phyloP scores from a whole-genome alignment of 257 asterid genomes.

The Solanum habrochaites region DNA sequence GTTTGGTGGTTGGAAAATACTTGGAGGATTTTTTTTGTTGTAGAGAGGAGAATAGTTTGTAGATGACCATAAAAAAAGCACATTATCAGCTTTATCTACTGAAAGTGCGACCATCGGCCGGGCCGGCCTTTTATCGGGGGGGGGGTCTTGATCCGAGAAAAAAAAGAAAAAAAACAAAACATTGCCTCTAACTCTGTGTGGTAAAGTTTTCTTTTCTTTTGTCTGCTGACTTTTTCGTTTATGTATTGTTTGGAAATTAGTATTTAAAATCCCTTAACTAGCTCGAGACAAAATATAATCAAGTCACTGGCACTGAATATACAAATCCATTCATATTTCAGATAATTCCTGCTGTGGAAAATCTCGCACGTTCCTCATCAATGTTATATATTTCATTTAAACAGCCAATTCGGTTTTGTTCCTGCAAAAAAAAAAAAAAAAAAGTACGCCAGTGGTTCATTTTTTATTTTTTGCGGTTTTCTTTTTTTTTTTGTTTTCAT shows the following conservation, averaged over 20 bases:
- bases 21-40: no score
- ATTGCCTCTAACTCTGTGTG: constrained; percentile 50
- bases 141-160: constrained; percentile 75
- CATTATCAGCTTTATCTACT: constrained; percentile 54
- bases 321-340: neutral
- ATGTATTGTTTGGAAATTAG: neutral
- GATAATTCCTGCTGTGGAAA: neutral
- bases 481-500: no score
- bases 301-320: neutral
- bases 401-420: neutral
- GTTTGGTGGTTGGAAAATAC: constrained; percentile 96
- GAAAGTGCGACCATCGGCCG: constrained; percentile 60
- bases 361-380: neutral
- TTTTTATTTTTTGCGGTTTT: neutral
- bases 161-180: constrained; percentile 25
- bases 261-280: neutral
- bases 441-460: neutral
- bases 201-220: constrained; percentile 5
- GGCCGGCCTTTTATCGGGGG: constrained; percentile 52
- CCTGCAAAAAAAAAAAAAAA: no score
- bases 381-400: neutral
- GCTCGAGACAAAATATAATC: neutral
- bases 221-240: neutral
- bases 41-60: no score
- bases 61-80: constrained; percentile 43